Conservation (phyloP, 2,329 filamentous ascomycete species). For the Sodiomyces alkalinus region DNA sequence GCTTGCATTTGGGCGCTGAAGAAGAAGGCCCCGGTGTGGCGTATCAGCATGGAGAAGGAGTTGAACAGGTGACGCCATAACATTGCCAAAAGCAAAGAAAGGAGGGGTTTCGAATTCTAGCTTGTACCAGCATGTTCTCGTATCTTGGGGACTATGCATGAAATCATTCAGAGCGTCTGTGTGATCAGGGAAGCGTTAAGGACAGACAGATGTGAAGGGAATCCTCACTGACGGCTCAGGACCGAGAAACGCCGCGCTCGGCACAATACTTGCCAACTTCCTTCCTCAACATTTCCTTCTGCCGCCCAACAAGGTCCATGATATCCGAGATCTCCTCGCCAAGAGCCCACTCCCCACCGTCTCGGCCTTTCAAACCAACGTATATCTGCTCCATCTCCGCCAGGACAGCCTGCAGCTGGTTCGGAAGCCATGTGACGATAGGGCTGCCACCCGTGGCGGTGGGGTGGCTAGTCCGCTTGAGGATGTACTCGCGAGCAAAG, state of each 20-base stretch:
- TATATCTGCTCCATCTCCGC: constrained; percentile 50
- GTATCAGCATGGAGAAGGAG: constrained; percentile 39
- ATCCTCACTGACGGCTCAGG: too few species aligned
- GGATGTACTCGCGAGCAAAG: constrained; percentile 71
- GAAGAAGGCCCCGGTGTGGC: constrained; percentile 47
- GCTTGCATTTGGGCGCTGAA: constrained; percentile 45
- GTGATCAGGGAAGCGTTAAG: too few species aligned
- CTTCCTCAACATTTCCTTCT: constrained; percentile 51
- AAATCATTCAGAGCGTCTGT: too few species aligned
- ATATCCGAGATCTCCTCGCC: constrained; percentile 37
- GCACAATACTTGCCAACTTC: constrained; percentile 63
- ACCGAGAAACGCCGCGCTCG: constrained; percentile 45
- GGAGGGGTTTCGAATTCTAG: too few species aligned
- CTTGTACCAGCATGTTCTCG: too few species aligned
- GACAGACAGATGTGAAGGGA: too few species aligned
- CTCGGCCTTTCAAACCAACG: constrained; percentile 25
- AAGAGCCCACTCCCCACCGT: constrained; percentile 24
- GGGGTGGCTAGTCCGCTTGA: constrained; percentile 61
- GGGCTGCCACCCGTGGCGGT: constrained; percentile 69
- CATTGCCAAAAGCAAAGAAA: too few species aligned
- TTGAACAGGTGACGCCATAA: too few species aligned
- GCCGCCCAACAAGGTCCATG: constrained; percentile 49
- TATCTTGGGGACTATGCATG: too few species aligned
- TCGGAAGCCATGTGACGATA: constrained; percentile 74
- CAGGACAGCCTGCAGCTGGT: constrained; percentile 63